Conservation (phyloP, 1,284 basidiomycete species). For the Rhodotorula sp. region DNA sequence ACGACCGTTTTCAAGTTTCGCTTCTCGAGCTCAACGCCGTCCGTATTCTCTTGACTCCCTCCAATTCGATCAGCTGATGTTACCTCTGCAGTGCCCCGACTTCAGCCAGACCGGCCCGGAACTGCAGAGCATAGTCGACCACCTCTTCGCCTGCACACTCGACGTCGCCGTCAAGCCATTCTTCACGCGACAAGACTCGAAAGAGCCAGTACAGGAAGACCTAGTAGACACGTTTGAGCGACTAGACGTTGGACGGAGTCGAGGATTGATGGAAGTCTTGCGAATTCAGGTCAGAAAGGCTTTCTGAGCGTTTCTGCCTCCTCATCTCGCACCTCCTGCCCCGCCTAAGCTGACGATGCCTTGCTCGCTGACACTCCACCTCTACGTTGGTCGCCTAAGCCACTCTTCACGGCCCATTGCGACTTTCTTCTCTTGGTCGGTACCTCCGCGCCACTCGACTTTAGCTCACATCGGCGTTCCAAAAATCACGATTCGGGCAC, state of each 20-base stretch:
- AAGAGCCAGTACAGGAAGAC: neutral
- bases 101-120: slow-evolving; percentile 79
- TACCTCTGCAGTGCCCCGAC: slow-evolving; percentile 65
- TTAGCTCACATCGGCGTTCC: too few relatives aligned
- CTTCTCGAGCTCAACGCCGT: slow-evolving; percentile 84
- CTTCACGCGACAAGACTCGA: slow-evolving; percentile 1
- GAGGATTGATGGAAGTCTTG: slow-evolving; percentile 31
- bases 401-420: neutral
- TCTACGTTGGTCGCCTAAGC: neutral
- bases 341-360: neutral
- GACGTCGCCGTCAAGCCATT: slow-evolving; percentile 29
- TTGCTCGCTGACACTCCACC: too few relatives aligned
- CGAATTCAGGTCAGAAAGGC: slow-evolving; percentile 29
- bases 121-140: slow-evolving; percentile 24
- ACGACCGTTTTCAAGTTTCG: slow-evolving; percentile 60
- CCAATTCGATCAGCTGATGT: too few relatives aligned
- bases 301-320: slow-evolving; percentile 12
- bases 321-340: neutral
- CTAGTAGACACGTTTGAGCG: slow-evolving; percentile 18
- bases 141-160: slow-evolving; percentile 24
- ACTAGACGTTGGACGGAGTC: slow-evolving; percentile 3
- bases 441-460: too few relatives aligned
- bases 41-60: neutral
- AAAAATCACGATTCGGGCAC: too few relatives aligned
- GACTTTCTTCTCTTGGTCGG: neutral